A percentile compares a stretch with the other conserved stretches of the same genome.
phyloP scores from a whole-genome alignment of 192 early-diverging fungal species.

The Dissophora globulifera region DNA sequence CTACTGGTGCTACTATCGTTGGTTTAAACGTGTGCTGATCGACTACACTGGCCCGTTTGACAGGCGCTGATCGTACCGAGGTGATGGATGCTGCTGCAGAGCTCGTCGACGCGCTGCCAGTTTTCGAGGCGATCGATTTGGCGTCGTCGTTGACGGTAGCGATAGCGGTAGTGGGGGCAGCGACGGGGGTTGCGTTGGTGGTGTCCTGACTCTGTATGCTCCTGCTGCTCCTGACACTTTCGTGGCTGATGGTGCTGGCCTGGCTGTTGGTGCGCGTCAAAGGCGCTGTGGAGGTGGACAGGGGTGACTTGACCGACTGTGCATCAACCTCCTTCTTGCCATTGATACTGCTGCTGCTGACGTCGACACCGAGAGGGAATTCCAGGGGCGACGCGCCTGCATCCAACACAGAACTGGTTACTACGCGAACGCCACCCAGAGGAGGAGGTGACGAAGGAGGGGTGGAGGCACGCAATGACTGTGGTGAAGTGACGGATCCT shows the following conservation, averaged over 20 bases:
- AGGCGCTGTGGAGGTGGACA: constrained; percentile 13
- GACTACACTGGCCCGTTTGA: background rate
- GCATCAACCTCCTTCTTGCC: constrained; percentile 12
- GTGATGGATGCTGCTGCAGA: background rate
- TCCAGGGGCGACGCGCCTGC: constrained; percentile 27
- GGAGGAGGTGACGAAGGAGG: constrained; percentile 2
- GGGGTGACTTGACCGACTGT: constrained; percentile 15
- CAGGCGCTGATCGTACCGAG: constrained; percentile 2
- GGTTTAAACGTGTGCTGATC: constrained; percentile 12
- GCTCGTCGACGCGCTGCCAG: background rate
- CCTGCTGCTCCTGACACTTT: constrained; percentile 25
- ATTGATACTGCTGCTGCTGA: background rate
- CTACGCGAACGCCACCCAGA: background rate
- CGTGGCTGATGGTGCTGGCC: constrained; percentile 31
- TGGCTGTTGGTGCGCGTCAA: constrained; percentile 42
- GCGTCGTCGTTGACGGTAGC: no score
- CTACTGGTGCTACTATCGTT: background rate
- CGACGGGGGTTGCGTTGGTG: no score
- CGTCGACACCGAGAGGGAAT: constrained; percentile 1
- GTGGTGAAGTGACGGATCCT: background rate
- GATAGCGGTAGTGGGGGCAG: no score
- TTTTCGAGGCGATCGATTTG: background rate
- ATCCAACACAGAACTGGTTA: constrained; percentile 7
- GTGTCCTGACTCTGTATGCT: constrained; percentile 27
- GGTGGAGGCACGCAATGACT: constrained; percentile 27